These are phyloP conservation scores for Limonium bicolor DNA, from an alignment of 148 eudicot species.

Conservation along the genomic window DNA sequence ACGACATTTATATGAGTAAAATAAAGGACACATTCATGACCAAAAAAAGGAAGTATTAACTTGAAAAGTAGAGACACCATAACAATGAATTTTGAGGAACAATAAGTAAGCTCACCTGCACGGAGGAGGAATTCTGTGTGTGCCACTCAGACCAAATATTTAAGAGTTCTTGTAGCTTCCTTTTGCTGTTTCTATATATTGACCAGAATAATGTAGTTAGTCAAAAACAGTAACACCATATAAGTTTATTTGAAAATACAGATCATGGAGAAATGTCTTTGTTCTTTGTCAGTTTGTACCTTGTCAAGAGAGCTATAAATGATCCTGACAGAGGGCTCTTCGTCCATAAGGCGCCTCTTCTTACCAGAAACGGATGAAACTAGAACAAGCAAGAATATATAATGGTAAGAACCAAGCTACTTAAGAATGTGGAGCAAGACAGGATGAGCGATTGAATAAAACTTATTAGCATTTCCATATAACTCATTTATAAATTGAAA, in stretches of 20 bases:
- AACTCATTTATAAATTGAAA: neutral
- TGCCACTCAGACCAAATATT: slow-evolving; percentile 36
- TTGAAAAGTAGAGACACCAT: too few species aligned
- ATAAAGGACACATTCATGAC: too few species aligned
- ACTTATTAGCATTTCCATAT: neutral
- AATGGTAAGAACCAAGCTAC: neutral
- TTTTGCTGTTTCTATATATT: slow-evolving; percentile 22
- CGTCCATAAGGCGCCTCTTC: slow-evolving; percentile 4
- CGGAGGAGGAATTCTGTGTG: slow-evolving; percentile 13
- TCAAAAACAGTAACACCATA: neutral
- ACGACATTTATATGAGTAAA: too few species aligned
- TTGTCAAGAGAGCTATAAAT: slow-evolving; percentile 22
- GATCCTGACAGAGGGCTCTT: slow-evolving; percentile 21
- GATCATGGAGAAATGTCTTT: neutral
- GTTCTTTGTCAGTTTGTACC: slow-evolving; percentile 7
- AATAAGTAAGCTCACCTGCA: slow-evolving; percentile 11
- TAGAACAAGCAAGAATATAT: neutral
- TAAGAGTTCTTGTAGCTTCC: slow-evolving; percentile 26
- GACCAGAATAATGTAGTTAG: too few species aligned
- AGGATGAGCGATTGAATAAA: neutral
- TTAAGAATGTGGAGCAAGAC: neutral
- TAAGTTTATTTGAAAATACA: neutral
- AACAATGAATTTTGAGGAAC: too few species aligned
- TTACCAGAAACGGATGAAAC: slow-evolving; percentile 5
- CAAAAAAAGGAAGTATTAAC: too few species aligned